Percentiles rank a stretch among this genome's conserved stretches.
Conservation (phyloP, 345 rosid species). For the Populus pruinosa region DNA sequence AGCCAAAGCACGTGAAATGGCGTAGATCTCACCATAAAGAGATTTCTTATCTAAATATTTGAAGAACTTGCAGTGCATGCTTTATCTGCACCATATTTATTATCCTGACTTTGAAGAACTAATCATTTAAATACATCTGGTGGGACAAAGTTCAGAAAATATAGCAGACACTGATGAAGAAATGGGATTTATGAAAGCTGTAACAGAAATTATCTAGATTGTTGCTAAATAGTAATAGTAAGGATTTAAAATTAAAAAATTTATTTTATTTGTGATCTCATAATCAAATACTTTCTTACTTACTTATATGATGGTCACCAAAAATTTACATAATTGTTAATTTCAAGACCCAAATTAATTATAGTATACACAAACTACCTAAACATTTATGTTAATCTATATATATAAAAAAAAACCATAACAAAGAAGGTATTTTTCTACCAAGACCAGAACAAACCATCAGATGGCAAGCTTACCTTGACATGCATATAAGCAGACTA, state of each 20-base stretch:
- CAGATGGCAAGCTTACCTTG: background rate
- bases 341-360: no score
- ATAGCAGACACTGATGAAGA: background rate
- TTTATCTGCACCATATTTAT: background rate
- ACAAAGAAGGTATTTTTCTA: background rate
- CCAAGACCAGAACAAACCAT: background rate
- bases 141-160: background rate
- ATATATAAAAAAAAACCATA: no score
- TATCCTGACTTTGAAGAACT: background rate
- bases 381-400: no score
- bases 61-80: constrained; percentile 1
- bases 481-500: background rate
- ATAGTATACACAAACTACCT: no score
- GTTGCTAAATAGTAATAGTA: no score
- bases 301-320: no score
- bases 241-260: no score
- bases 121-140: background rate
- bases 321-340: no score
- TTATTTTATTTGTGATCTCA: no score
- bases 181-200: background rate
- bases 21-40: constrained; percentile 50
- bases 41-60: background rate
- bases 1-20: constrained; percentile 62
- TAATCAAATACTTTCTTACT: no score
- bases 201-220: no score